These are phyloP conservation scores for Lactarius psammicola DNA, from an alignment of 768 basidiomycete species.

Conservation along the genomic window DNA sequence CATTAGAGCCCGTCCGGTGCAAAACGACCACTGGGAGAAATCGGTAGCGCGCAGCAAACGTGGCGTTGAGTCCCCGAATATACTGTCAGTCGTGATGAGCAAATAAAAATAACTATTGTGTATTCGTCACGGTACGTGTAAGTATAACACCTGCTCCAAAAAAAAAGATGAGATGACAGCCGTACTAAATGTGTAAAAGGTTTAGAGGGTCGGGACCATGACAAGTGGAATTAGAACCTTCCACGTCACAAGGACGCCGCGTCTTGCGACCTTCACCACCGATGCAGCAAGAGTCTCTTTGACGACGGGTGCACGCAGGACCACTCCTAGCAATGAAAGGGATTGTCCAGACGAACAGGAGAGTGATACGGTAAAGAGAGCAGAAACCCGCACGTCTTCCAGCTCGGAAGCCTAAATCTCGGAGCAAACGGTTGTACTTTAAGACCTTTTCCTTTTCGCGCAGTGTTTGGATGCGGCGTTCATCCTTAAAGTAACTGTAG, in stretches of 20 bases:
- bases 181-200: conserved; percentile 79
- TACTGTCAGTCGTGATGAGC: too few species aligned
- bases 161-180: too few species aligned
- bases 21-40: too few species aligned
- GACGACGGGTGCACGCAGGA: conserved; percentile 91
- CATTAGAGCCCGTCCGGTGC: too few species aligned
- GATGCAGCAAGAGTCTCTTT: conserved; percentile 94
- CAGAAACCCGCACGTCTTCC: conserved; percentile 82
- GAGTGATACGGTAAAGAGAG: conserved; percentile 74
- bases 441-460: conserved; percentile 75
- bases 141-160: too few species aligned
- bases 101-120: too few species aligned
- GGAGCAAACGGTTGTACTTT: conserved; percentile 83
- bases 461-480: conserved; percentile 80
- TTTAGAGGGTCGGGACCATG: conserved; percentile 80
- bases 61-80: too few species aligned
- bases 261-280: conserved; percentile 87
- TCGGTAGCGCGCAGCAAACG: too few species aligned
- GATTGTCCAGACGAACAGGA: conserved; percentile 76
- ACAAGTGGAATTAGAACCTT: conserved; percentile 93
- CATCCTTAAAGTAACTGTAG: conserved; percentile 87
- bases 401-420: conserved; percentile 82
- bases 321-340: conserved; percentile 86
- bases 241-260: conserved; percentile 95
- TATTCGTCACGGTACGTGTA: too few species aligned